Percentiles rank a stretch among this genome's conserved stretches.
Evolutionary conservation across 371 early-diverging fungal genomes (phyloP).

Genomic region (Cokeromyces recurvatus): DNA sequence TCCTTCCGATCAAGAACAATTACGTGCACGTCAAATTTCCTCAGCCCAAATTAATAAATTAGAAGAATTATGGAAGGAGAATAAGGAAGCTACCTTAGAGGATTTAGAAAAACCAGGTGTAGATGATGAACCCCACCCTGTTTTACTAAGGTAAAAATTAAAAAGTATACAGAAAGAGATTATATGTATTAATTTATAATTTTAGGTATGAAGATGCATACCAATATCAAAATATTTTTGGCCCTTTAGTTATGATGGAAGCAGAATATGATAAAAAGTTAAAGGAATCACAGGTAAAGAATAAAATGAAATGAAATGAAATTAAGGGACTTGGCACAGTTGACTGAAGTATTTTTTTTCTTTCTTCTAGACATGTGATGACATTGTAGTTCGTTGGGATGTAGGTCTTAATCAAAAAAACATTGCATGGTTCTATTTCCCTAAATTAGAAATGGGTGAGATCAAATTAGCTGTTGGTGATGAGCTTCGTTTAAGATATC

Average conservation of each 20-base stretch:
- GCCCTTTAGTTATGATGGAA: conserved; percentile 94
- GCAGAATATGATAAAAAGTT: conserved; percentile 94
- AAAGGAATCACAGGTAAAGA: conserved; percentile 83
- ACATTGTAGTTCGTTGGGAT: conserved; percentile 96
- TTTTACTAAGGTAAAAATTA: conserved; percentile 57
- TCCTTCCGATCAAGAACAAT: conserved; percentile 85
- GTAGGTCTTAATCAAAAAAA: conserved; percentile 91
- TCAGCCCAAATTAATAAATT: conserved; percentile 80
- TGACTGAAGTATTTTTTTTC: not conserved
- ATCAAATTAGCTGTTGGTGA: conserved; percentile 95
- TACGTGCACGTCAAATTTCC: conserved; percentile 81
- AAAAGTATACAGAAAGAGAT: too few species aligned
- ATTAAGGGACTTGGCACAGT: not conserved
- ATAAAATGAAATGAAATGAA: not conserved
- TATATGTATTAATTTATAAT: too few species aligned
- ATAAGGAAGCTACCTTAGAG: conserved; percentile 70
- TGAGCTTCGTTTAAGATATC: conserved; percentile 86
- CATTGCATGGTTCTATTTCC: conserved; percentile 91
- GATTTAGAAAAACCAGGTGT: conserved; percentile 83
- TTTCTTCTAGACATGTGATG: conserved; percentile 86
- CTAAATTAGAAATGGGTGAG: conserved; percentile 91
- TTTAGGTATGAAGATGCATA: conserved; percentile 92
- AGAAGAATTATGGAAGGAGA: conserved; percentile 92
- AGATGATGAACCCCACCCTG: conserved; percentile 84
- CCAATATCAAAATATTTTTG: conserved; percentile 95